A percentile compares a stretch with the other conserved stretches of the same genome.
These are phyloP conservation scores for Cyclotella cryptica DNA, from an alignment of 108 stramenopile genomes.

Conservation along the genomic window DNA sequence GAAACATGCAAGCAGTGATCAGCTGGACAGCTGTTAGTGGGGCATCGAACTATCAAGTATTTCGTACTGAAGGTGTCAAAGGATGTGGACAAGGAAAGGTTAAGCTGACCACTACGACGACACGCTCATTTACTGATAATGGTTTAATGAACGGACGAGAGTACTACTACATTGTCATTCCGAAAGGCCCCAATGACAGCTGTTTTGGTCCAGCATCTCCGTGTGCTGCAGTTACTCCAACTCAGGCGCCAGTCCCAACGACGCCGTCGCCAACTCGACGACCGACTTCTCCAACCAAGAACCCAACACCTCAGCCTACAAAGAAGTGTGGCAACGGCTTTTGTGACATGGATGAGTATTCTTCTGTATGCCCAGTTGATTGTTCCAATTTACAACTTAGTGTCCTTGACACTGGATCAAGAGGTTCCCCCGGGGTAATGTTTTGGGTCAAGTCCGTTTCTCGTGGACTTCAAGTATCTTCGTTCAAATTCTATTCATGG, in stretches of 20 bases:
- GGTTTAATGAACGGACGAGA: conserved; percentile 38
- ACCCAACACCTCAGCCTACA: not conserved
- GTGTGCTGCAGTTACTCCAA: conserved; percentile 1
- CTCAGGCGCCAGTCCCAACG: conserved; percentile 7
- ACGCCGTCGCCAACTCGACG: not conserved
- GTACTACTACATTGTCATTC: conserved; percentile 34
- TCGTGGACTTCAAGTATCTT: not conserved
- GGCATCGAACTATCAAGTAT: conserved; percentile 26
- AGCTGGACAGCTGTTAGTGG: conserved; percentile 21
- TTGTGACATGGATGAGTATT: conserved; percentile 9
- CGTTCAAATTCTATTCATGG: conserved; percentile 11
- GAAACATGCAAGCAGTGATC: conserved; percentile 17
- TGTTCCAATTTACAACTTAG: not conserved
- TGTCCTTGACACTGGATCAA: not conserved
- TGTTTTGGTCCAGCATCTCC: conserved; percentile 19
- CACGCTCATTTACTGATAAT: conserved; percentile 7
- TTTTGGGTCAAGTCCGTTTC: conserved; percentile 8
- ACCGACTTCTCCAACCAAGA: conserved; percentile 5
- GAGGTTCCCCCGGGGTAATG: conserved; percentile 12
- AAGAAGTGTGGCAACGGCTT: conserved; percentile 1
- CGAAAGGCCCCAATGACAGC: conserved; percentile 19
- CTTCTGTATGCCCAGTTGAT: not conserved
- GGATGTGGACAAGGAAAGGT: conserved; percentile 33
- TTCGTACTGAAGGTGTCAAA: conserved; percentile 33
- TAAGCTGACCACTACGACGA: not conserved